Conservation (phyloP, 2,329 filamentous ascomycete species). For the Trichoderma arundinaceum region DNA sequence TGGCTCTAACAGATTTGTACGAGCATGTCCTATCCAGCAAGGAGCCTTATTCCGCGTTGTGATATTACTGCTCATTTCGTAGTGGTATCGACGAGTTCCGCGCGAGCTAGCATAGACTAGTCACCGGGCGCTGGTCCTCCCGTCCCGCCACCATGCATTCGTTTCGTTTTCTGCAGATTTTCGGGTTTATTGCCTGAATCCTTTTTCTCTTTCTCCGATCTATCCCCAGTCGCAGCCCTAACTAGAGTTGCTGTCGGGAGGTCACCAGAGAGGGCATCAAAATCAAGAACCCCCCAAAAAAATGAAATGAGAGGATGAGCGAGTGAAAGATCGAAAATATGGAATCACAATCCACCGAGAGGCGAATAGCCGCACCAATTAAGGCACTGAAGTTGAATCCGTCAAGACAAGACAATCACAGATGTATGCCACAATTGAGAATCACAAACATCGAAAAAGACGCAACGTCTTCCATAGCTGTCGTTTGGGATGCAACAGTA, state of each 20-base stretch:
- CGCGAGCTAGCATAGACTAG: neutral
- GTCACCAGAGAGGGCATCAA: neutral
- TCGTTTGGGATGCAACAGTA: too few species aligned
- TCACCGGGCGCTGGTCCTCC: neutral
- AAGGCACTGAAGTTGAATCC: too few species aligned
- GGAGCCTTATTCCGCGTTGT: neutral
- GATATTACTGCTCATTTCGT: neutral
- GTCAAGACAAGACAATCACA: neutral
- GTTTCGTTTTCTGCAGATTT: neutral
- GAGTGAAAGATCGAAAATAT: too few species aligned
- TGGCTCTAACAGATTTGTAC: conserved; percentile 13
- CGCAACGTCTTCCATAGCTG: neutral
- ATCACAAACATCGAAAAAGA: neutral
- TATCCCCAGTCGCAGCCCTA: neutral
- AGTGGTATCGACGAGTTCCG: neutral
- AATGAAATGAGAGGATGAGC: too few species aligned
- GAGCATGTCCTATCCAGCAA: neutral
- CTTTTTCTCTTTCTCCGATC: neutral
- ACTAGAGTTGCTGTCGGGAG: neutral
- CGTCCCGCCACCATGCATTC: conserved; percentile 14
- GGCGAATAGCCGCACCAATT: too few species aligned
- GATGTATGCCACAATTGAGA: neutral
- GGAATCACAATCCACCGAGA: too few species aligned
- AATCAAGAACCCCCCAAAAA: too few species aligned
- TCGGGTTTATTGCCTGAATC: neutral